These are phyloP conservation scores for Pyrenula aspistea DNA, from an alignment of 495 filamentous ascomycete genomes.

Conservation along the genomic window DNA sequence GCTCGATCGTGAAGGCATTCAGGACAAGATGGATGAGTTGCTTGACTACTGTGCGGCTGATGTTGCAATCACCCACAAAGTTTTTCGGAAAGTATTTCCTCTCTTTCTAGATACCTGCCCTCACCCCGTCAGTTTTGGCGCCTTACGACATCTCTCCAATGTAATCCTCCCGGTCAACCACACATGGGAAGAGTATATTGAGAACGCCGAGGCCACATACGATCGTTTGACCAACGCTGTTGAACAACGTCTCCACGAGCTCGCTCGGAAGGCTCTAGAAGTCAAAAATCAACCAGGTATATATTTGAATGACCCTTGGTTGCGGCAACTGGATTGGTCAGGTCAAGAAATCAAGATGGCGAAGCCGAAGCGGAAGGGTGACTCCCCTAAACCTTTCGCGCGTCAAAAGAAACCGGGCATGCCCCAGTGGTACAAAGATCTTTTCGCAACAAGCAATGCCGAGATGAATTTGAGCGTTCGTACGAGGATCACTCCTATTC, in stretches of 20 bases:
- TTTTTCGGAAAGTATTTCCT: conserved; percentile 86
- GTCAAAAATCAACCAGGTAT: conserved; percentile 54
- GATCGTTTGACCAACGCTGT: conserved; percentile 63
- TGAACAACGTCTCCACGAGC: conserved; percentile 51
- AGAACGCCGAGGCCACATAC: conserved; percentile 75
- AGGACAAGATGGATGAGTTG: conserved; percentile 61
- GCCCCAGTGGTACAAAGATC: conserved; percentile 92
- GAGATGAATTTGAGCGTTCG: conserved; percentile 73
- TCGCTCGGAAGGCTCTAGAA: conserved; percentile 65
- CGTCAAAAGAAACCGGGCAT: conserved; percentile 88
- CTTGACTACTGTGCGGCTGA: conserved; percentile 95
- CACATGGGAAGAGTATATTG: conserved; percentile 75
- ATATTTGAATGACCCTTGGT: conserved; percentile 74
- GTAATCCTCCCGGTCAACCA: conserved; percentile 85
- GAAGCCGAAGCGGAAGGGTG: conserved; percentile 77
- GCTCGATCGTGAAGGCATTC: conserved; percentile 56
- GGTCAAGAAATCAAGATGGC: conserved; percentile 83
- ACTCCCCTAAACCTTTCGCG: conserved; percentile 63
- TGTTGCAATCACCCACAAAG: conserved; percentile 81
- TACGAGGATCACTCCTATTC: conserved; percentile 73
- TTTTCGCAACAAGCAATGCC: conserved; percentile 54
- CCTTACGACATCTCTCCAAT: conserved; percentile 79
- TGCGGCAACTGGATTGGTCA: conserved; percentile 89
- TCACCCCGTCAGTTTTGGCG: conserved; percentile 94
- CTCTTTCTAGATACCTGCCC: conserved; percentile 80